phyloP scores from a whole-genome alignment of 202 grass and related monocot genomes.

The Carex sylvatica region DNA sequence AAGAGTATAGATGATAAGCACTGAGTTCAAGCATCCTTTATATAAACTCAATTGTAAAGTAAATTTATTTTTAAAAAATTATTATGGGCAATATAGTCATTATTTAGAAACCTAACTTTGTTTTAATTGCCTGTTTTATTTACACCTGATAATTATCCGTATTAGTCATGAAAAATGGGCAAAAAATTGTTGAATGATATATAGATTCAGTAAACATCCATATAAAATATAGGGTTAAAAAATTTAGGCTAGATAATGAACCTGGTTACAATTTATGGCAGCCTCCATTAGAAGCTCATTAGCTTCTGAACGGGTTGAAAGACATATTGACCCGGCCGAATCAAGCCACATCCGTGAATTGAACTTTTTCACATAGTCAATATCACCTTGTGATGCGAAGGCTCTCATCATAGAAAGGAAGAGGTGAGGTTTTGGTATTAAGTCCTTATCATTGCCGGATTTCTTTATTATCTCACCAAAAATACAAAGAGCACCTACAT shows the following conservation, averaged over 20 bases:
- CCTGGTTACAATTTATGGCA: slow-evolving; percentile 85
- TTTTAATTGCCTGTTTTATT: not conserved
- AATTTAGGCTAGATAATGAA: slow-evolving; percentile 2
- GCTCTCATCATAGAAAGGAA: slow-evolving; percentile 91
- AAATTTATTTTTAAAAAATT: not conserved
- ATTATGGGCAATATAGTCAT: not conserved
- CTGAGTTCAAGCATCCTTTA: not conserved
- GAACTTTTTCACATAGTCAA: slow-evolving; percentile 72
- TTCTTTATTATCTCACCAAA: slow-evolving; percentile 92
- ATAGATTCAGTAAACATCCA: not conserved
- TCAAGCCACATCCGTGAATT: slow-evolving; percentile 69
- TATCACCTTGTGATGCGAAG: slow-evolving; percentile 69
- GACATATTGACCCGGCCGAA: slow-evolving; percentile 72
- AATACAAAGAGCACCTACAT: slow-evolving; percentile 77
- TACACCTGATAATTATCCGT: not conserved
- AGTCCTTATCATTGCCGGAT: slow-evolving; percentile 49
- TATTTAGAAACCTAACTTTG: not conserved
- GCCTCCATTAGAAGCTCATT: slow-evolving; percentile 91
- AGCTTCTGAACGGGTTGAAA: slow-evolving; percentile 53
- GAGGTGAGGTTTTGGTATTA: slow-evolving; percentile 85
- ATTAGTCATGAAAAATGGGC: not conserved
- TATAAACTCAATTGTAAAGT: not conserved
- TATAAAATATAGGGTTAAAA: not conserved
- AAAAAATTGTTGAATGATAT: not conserved
- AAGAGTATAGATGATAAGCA: not conserved